These are phyloP conservation scores for Digitaria exilis DNA, from an alignment of 202 grass and related monocot species.

Conservation along the genomic window DNA sequence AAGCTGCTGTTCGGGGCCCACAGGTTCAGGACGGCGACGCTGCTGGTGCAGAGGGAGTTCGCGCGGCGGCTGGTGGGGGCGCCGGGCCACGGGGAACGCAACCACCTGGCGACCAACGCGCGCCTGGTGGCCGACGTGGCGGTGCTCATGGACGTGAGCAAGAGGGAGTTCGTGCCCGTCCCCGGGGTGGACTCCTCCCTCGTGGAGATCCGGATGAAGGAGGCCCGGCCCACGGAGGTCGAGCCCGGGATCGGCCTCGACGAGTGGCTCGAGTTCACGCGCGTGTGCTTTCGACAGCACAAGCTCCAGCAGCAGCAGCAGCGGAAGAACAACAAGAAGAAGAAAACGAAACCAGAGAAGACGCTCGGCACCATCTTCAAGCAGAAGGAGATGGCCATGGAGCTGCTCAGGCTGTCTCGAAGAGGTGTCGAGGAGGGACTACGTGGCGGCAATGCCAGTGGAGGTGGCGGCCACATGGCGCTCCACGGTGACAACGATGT, in stretches of 20 bases:
- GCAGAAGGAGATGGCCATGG: conserved; percentile 63
- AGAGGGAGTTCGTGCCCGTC: conserved; percentile 52
- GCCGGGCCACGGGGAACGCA: conserved; percentile 62
- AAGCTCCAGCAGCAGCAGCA: background rate
- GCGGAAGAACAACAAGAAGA: conserved; percentile 37
- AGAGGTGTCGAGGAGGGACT: conserved; percentile 12
- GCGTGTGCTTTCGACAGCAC: conserved; percentile 57
- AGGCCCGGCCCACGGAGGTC: conserved; percentile 20
- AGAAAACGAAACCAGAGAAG: conserved; percentile 53
- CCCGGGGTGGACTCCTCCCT: conserved; percentile 73
- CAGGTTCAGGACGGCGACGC: conserved; percentile 48
- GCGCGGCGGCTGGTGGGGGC: conserved; percentile 45
- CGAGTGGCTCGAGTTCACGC: conserved; percentile 75
- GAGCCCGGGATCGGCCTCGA: conserved; percentile 39
- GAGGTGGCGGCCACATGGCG: background rate
- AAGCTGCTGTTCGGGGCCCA: conserved; percentile 53
- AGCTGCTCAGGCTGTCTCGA: conserved; percentile 50
- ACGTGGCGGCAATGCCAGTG: background rate
- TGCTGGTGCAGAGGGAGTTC: conserved; percentile 61
- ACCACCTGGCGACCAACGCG: conserved; percentile 57
- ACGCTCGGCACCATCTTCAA: conserved; percentile 79
- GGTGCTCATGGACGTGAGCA: conserved; percentile 53
- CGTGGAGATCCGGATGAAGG: conserved; percentile 55
- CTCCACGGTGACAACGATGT: background rate
- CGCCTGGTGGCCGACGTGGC: conserved; percentile 37